A percentile compares a stretch with the other conserved stretches of the same genome.
These are phyloP conservation scores for Eucalyptus leucophloia DNA, from an alignment of 345 rosid genomes.

Conservation along the genomic window DNA sequence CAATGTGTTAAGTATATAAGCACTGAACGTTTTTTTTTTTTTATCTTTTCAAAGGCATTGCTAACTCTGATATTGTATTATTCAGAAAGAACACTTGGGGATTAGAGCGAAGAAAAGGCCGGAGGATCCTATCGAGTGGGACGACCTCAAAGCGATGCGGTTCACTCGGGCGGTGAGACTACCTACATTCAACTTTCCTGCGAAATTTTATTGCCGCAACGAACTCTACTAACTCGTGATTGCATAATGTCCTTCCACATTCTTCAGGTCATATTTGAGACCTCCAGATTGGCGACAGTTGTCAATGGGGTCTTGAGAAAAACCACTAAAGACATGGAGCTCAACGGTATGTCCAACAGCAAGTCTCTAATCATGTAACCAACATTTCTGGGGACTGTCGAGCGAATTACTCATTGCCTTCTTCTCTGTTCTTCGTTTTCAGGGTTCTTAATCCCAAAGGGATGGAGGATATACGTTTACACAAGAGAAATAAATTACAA, in stretches of 20 bases:
- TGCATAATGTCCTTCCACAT: not conserved
- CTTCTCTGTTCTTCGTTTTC: not conserved
- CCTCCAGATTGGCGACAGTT: constrained; percentile 72
- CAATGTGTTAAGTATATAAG: not conserved
- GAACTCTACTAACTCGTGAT: not conserved
- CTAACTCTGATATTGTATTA: not conserved
- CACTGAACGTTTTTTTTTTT: not conserved
- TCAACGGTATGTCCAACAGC: constrained; percentile 63
- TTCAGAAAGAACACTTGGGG: constrained; percentile 47
- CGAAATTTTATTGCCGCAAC: not conserved
- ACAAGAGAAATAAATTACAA: constrained; percentile 80
- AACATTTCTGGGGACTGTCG: not conserved
- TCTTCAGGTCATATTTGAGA: constrained; percentile 61
- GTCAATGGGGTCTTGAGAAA: constrained; percentile 80
- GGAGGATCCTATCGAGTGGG: constrained; percentile 32
- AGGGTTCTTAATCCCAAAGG: constrained; percentile 81
- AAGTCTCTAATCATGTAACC: not conserved
- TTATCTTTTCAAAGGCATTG: not conserved
- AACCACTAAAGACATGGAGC: constrained; percentile 65
- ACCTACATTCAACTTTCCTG: not conserved
- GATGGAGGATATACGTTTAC: constrained; percentile 92
- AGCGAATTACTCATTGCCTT: not conserved
- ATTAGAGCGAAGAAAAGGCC: constrained; percentile 18
- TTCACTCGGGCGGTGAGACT: constrained; percentile 51
- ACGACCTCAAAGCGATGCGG: constrained; percentile 47